These are phyloP conservation scores for Linaria vulgaris DNA, from an alignment of 257 asterid genomes.

Conservation along the genomic window DNA sequence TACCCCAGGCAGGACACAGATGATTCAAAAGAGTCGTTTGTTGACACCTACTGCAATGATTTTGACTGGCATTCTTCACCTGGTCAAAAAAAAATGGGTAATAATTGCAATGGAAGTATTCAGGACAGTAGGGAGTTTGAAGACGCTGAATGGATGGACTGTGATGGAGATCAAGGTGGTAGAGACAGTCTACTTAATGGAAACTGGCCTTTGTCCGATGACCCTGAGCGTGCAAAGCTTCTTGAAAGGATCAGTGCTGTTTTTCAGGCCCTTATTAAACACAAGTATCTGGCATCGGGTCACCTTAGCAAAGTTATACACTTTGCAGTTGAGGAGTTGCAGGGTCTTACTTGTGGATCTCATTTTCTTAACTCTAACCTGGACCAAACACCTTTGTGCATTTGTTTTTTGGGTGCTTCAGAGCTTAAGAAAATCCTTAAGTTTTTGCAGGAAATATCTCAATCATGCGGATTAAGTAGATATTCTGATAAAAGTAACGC, in stretches of 20 bases:
- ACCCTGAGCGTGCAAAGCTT: conserved; percentile 79
- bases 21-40: conserved; percentile 64
- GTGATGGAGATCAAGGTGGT: conserved; percentile 48
- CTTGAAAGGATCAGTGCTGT: conserved; percentile 65
- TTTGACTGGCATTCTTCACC: conserved; percentile 64
- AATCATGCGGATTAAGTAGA: conserved; percentile 68
- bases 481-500: conserved; percentile 58
- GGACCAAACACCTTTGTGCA: conserved; percentile 74
- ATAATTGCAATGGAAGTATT: conserved; percentile 36
- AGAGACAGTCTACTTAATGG: too few relatives aligned
- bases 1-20: conserved; percentile 38
- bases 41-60: conserved; percentile 59
- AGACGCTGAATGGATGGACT: conserved; percentile 84
- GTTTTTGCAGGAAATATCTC: conserved; percentile 79
- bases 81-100: conserved; percentile 43
- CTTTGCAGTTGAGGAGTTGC: conserved; percentile 85
- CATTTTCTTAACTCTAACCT: conserved; percentile 61
- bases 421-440: conserved; percentile 79
- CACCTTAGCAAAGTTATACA: conserved; percentile 86
- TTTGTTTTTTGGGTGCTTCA: conserved; percentile 77
- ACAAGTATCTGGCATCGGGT: conserved; percentile 75
- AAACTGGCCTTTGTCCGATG: conserved; percentile 84
- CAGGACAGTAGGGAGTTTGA: conserved; percentile 57
- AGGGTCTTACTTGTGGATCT: conserved; percentile 68
- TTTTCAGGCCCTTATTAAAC: conserved; percentile 64